phyloP scores from a whole-genome alignment of 352 stramenopile genomes.

The Phytopythium cucurbitacearum region DNA sequence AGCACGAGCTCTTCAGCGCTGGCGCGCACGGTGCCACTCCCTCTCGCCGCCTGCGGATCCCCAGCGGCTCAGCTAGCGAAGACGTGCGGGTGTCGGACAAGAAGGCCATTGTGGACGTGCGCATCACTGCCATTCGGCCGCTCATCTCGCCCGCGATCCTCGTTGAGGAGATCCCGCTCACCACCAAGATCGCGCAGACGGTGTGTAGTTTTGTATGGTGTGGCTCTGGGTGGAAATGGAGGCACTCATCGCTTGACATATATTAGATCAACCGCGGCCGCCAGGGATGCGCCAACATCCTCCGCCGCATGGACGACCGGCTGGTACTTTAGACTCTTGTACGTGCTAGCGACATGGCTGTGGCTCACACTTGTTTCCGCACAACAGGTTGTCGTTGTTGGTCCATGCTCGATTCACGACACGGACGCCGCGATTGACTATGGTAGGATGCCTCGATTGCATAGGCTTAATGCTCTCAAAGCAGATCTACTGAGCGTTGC shows the following conservation, averaged over 20 bases:
- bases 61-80: conserved; percentile 60
- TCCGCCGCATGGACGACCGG: conserved; percentile 80
- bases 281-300: conserved; percentile 66
- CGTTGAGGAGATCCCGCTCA: conserved; percentile 81
- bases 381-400: conserved; percentile 54
- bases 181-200: conserved; percentile 72
- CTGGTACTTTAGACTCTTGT: conserved; percentile 19
- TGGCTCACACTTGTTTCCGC: too few relatives aligned
- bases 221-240: background rate
- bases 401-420: conserved; percentile 89
- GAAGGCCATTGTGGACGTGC: conserved; percentile 83
- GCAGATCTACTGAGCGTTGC: background rate
- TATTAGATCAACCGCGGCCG: conserved; percentile 61
- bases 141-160: conserved; percentile 84
- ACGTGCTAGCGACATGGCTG: too few relatives aligned
- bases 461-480: background rate
- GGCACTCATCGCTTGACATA: background rate
- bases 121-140: conserved; percentile 81
- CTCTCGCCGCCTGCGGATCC: conserved; percentile 47
- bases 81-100: conserved; percentile 85
- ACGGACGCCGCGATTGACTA: conserved; percentile 86
- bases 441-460: conserved; percentile 16
- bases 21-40: conserved; percentile 9
- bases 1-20: conserved; percentile 11
- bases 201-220: conserved; percentile 10